Percentiles rank a stretch among this genome's conserved stretches.
Conservation (phyloP, 352 stramenopile species). For the Phytopythium mirpurense region DNA sequence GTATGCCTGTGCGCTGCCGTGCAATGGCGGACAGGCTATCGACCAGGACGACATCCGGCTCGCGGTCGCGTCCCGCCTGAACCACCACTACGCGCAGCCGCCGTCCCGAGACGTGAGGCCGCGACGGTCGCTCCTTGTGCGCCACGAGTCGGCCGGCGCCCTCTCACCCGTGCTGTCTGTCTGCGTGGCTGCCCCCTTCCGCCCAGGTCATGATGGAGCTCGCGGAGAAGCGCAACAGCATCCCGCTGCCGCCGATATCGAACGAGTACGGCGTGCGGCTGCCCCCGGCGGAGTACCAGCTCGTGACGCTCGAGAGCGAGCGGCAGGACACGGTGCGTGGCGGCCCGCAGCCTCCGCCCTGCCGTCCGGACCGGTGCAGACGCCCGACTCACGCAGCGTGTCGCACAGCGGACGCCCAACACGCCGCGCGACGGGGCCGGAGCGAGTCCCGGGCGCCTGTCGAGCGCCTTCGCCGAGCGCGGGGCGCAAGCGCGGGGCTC, state of each 20-base stretch:
- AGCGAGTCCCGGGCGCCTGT: background rate
- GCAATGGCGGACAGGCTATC: conserved; percentile 33
- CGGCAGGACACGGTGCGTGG: conserved; percentile 43
- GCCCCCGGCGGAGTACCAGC: conserved; percentile 59
- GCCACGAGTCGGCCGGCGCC: no score
- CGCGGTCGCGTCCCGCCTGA: conserved; percentile 68
- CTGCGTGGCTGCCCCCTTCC: no score
- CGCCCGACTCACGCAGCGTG: no score
- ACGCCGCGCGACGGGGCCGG: conserved; percentile 1
- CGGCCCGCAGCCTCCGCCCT: no score
- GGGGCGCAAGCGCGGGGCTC: conserved; percentile 46
- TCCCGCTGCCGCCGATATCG: conserved; percentile 70
- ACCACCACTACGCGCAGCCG: conserved; percentile 73
- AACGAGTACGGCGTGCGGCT: conserved; percentile 82
- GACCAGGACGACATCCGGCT: conserved; percentile 75
- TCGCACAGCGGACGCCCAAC: conserved; percentile 1
- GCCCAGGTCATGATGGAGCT: conserved; percentile 80
- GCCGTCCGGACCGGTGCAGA: no score
- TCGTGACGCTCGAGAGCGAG: conserved; percentile 69
- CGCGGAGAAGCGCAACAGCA: conserved; percentile 76
- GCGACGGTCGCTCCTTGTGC: no score
- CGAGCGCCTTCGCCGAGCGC: conserved; percentile 10
- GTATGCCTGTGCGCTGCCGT: background rate
- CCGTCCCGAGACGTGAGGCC: conserved; percentile 58
- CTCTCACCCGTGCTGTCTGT: no score